Base-by-base conservation (phyloP, 345 rosid species). In the Gossypium herbaceum region DNA sequence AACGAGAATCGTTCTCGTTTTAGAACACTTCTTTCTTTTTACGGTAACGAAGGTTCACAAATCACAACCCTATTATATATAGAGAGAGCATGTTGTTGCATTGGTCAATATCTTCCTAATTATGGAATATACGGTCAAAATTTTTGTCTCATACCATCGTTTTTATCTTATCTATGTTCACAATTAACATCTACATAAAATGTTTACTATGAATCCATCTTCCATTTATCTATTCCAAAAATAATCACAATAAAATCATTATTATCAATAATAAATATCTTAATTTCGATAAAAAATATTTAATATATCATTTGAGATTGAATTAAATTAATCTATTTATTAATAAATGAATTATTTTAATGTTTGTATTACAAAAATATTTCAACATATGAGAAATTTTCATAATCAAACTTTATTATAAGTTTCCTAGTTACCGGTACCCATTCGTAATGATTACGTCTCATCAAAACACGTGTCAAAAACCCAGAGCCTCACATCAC, bases 391-490 rank as follows among this genome's bases (percentile, higher is more conserved):
- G 12, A 45, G 12, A 45, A 56, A 16, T 15, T 3, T 61, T 60
- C 66, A 27, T 27, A 2, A 27, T 6, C 43, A n/a, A 41, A 41
- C 25, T 7, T 44, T 17, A 1, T 44, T 22, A 1, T 0, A 57
- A 34, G 73, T 68, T 57, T 75, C 74, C 41, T 44, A 6, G 12
- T 66, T n/a, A 78, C 83, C 41, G 69, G 82, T 17, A 55, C 66
- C 56, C 45, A 72, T 81, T 75, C 7, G 20, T 12, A 52, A 79
- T 13, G 75, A 71, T 76, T 66, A 81, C 84, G 84, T 41, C 24
- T 62, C 25, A 45, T 12, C 4, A 17, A 39, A 57, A 77, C 83
- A 84, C 88, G 86, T 83, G 93, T 86, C 79, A 4, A 60, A 22
- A 60, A 12, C 47, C 77, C 58, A 48, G n/a, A 24, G 27, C 73